These are phyloP conservation scores for Solioccasus polychromus DNA, from an alignment of 768 basidiomycete genomes.

Conservation along the genomic window DNA sequence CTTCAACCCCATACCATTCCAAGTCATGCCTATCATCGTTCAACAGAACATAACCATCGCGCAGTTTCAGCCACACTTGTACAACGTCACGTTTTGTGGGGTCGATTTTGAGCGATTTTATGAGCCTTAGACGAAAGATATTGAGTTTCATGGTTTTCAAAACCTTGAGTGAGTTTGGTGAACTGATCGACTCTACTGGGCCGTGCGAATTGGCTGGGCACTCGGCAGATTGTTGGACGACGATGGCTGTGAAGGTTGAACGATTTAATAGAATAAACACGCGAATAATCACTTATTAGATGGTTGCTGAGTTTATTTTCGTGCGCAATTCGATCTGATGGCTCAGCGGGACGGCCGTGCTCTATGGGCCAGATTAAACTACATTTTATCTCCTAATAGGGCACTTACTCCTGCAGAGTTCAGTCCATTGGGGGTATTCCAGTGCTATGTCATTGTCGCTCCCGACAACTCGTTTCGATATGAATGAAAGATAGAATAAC, in stretches of 20 bases:
- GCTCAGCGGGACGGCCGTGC: conserved; percentile 51
- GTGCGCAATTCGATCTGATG: conserved; percentile 24
- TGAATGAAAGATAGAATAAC: conserved; percentile 72
- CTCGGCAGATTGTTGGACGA: conserved; percentile 25
- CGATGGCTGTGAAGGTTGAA: conserved; percentile 25
- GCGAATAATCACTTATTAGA: conserved; percentile 50
- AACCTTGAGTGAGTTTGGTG: conserved; percentile 42
- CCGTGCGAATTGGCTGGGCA: conserved; percentile 21
- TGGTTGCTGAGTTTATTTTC: conserved; percentile 57
- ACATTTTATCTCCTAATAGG: too few species aligned
- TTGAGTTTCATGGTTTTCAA: conserved; percentile 69
- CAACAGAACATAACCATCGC: conserved; percentile 49
- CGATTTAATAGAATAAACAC: not conserved
- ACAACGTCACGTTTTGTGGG: conserved; percentile 31
- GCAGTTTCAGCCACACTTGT: conserved; percentile 56
- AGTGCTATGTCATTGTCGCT: conserved; percentile 40
- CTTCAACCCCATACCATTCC: conserved; percentile 72
- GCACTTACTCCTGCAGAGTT: conserved; percentile 61
- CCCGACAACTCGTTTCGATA: conserved; percentile 46
- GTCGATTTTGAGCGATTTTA: conserved; percentile 43
- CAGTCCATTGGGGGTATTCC: conserved; percentile 63
- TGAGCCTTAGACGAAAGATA: conserved; percentile 60
- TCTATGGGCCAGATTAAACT: too few species aligned
- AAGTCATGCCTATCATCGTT: conserved; percentile 52
- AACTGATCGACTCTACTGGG: conserved; percentile 15